phyloP scores from a whole-genome alignment of 1,284 basidiomycete species.

The Kwoniella shivajii region DNA sequence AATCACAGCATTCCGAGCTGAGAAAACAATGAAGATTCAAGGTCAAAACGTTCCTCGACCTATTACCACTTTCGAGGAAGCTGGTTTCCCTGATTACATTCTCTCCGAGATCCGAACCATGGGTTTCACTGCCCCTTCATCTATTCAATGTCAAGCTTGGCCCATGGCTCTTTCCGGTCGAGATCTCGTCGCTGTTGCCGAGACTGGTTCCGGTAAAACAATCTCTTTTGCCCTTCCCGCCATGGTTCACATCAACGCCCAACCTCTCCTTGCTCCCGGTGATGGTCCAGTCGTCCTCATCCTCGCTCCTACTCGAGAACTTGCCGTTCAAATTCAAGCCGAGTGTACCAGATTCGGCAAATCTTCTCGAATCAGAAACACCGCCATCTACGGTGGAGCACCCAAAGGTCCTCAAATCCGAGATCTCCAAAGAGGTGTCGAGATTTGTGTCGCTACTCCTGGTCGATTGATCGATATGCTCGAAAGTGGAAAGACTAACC shows the following conservation, averaged over 20 bases:
- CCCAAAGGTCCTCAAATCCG: slow-evolving; percentile 98
- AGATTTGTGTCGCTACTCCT: slow-evolving; percentile 96
- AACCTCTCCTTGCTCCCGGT: slow-evolving; percentile 88
- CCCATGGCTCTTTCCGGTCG: slow-evolving; percentile 93
- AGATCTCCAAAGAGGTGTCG: slow-evolving; percentile 93
- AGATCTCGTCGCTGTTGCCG: slow-evolving; percentile 94
- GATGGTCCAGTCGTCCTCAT: slow-evolving; percentile 97
- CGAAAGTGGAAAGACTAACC: slow-evolving; percentile 93
- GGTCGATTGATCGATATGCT: slow-evolving; percentile 96
- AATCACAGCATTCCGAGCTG: slow-evolving; percentile 79
- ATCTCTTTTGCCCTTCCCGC: slow-evolving; percentile 97
- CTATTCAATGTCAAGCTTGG: slow-evolving; percentile 99
- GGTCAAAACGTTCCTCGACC: slow-evolving; percentile 87
- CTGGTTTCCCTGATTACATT: slow-evolving; percentile 94
- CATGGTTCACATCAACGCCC: slow-evolving; percentile 99
- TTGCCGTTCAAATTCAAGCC: slow-evolving; percentile 97
- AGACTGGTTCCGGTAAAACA: slow-evolving; percentile 96
- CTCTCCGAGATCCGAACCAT: slow-evolving; percentile 90
- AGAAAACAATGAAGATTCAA: slow-evolving; percentile 92
- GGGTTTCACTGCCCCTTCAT: slow-evolving; percentile 84
- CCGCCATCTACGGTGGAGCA: slow-evolving; percentile 97
- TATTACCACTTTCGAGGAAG: slow-evolving; percentile 88
- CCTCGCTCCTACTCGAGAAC: slow-evolving; percentile 94
- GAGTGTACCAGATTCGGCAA: slow-evolving; percentile 98
- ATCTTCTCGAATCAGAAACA: slow-evolving; percentile 95